Percentiles rank a stretch among this genome's conserved stretches.
Conservation (phyloP, 2,329 filamentous ascomycete species). For the Aspergillus nomiae region DNA sequence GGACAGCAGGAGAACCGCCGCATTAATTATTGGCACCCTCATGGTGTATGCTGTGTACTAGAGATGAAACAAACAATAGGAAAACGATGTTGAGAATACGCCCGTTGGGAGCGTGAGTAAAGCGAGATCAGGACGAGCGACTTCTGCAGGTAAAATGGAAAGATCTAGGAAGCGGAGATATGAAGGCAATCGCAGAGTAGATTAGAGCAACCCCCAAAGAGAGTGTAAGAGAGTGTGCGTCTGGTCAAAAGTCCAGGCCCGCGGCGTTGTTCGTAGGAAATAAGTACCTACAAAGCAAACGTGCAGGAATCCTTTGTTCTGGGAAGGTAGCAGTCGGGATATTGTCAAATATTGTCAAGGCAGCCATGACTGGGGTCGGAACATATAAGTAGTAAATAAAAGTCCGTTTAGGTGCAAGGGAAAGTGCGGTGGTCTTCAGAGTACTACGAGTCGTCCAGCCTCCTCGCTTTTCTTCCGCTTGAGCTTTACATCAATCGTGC, state of each 20-base stretch:
- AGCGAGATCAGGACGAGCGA: neutral
- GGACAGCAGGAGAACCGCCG: constrained; percentile 31
- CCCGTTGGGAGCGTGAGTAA: neutral
- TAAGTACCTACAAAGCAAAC: neutral
- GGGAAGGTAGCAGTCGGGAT: neutral
- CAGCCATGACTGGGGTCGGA: neutral
- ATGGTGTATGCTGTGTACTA: constrained; percentile 28
- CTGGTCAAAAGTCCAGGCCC: neutral
- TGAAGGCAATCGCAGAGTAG: neutral
- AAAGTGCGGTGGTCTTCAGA: neutral
- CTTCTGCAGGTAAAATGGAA: neutral
- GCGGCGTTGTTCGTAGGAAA: neutral
- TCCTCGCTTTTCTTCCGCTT: constrained; percentile 14
- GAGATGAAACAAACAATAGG: constrained; percentile 4
- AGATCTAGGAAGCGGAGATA: neutral
- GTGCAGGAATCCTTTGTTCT: neutral
- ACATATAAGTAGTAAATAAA: neutral
- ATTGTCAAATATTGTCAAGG: constrained; percentile 4
- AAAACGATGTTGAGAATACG: constrained; percentile 7
- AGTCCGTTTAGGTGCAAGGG: neutral
- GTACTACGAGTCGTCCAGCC: constrained; percentile 20
- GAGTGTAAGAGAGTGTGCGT: neutral
- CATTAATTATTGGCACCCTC: constrained; percentile 30
- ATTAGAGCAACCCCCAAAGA: neutral
- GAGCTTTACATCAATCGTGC: constrained; percentile 1